A percentile compares a stretch with the other conserved stretches of the same genome.
Evolutionary conservation across 2,329 filamentous ascomycete genomes (phyloP).

Genomic region (Shiraia sp.): DNA sequence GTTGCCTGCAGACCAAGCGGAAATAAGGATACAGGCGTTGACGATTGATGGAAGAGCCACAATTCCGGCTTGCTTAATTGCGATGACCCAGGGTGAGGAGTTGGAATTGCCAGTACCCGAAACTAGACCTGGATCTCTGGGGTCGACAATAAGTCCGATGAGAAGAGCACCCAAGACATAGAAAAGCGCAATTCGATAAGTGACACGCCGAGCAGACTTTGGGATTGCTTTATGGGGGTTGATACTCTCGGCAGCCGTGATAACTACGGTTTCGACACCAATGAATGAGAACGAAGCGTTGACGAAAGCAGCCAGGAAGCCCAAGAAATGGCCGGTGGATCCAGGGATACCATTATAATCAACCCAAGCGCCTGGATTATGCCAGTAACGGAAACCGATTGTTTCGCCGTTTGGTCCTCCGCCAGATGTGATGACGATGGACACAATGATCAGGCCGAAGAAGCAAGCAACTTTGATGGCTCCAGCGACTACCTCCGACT

Average conservation of each 20-base stretch:
- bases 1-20: conserved; percentile 31
- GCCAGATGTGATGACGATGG: conserved; percentile 27
- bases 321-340: conserved; percentile 54
- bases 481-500: conserved; percentile 51
- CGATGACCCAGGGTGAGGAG: conserved; percentile 59
- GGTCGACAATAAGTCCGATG: conserved; percentile 61
- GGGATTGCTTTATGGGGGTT: conserved; percentile 69
- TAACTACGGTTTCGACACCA: conserved; percentile 59
- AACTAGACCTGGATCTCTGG: conserved; percentile 44
- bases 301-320: conserved; percentile 58
- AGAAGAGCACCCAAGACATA: conserved; percentile 54
- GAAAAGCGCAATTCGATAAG: conserved; percentile 52
- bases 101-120: conserved; percentile 39
- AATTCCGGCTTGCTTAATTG: conserved; percentile 52
- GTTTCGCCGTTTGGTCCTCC: conserved; percentile 60
- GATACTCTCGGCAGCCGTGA: conserved; percentile 67
- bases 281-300: conserved; percentile 47
- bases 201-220: conserved; percentile 54
- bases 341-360: conserved; percentile 63
- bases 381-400: conserved; percentile 71
- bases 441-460: conserved; percentile 25
- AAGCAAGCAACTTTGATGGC: conserved; percentile 49
- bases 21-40: conserved; percentile 29
- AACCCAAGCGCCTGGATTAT: conserved; percentile 66
- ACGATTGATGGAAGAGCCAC: conserved; percentile 33